Conservation (phyloP, 2,329 filamentous ascomycete species). For the Eutypa lata region DNA sequence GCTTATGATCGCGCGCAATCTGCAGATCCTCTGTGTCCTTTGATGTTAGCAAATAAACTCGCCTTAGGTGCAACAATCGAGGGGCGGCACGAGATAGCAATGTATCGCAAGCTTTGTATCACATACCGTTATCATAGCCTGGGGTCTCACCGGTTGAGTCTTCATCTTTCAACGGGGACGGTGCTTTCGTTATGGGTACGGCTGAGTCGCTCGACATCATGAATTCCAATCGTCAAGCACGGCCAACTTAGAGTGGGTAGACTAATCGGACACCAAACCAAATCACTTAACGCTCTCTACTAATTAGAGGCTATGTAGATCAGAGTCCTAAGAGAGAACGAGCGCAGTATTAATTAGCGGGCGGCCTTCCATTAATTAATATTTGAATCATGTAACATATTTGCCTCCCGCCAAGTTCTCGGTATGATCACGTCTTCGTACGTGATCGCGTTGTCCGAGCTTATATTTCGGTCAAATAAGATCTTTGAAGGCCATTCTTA, state of each 20-base stretch:
- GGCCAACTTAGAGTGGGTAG: neutral
- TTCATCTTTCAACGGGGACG: neutral
- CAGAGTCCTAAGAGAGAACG: too few relatives aligned
- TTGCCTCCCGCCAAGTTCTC: neutral
- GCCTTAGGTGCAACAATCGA: neutral
- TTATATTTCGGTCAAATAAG: neutral
- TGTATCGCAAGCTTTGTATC: neutral
- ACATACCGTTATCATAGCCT: neutral
- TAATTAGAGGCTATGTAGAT: too few relatives aligned
- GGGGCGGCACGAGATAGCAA: neutral
- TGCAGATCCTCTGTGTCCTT: neutral
- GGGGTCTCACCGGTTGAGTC: neutral
- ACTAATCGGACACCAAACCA: neutral
- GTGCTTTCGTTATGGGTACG: neutral
- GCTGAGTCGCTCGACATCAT: neutral
- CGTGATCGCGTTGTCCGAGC: neutral
- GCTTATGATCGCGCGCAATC: slow-evolving; percentile 3
- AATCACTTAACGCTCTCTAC: neutral
- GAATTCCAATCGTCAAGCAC: neutral
- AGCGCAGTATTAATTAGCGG: too few relatives aligned
- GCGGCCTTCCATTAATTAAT: neutral
- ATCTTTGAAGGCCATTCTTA: neutral
- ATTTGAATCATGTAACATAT: neutral
- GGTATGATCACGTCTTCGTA: neutral
- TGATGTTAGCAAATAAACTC: neutral